Evolutionary conservation across 2,329 filamentous ascomycete species (phyloP), one percentile per base, ranked within the genome.

Genomic region (Simplicillium sp.): DNA sequence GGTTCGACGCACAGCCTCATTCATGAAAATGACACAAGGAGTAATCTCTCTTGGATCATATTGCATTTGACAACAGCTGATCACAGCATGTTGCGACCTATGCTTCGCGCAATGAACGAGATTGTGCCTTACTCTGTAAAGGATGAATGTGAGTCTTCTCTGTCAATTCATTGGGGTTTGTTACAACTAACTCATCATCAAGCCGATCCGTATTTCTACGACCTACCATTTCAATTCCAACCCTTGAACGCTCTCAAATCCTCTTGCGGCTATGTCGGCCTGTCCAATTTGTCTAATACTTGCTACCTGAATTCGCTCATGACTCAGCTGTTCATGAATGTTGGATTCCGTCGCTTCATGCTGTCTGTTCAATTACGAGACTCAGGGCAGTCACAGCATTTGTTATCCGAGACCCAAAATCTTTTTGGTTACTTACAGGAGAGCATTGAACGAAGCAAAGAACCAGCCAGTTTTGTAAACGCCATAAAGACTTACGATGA

Each of bases 221-320:
- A 85, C 1, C 64, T 83, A 3, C 65, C 65, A 4, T 75, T 69
- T 53, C 60, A 67, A 36, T 82, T 85, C 46, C 84, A 90, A 38
- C 71, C 81, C 29, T 62, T 61, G 32, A 80, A 76, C 52, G 75
- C 78, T 13, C 73, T 94, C n/a, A 79, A 87, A 46, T 80, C 86
- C 2, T 64, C 76, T 1, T 84, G 84, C 46, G 88, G 87, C 15
- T 94, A 94, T 56, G 79, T 84, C n/a, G 92, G 92, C 1, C 63
- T 98, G n/a, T 75, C 75, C 42, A 98, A 98, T 53, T 73, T 96
- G 13, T 92, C 87, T 9, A 95, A 96, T 56, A 97, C 94, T 1
- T 98, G 92, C 62, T 98, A 98, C 57, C 75, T 97, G 56, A 98
- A 98, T 58, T 97, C 92, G 1, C 68, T 98, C 1, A 73, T 97